These are phyloP conservation scores for Jamesozyma hellenica DNA, from an alignment of 805 yeast species.

Conservation along the genomic window DNA sequence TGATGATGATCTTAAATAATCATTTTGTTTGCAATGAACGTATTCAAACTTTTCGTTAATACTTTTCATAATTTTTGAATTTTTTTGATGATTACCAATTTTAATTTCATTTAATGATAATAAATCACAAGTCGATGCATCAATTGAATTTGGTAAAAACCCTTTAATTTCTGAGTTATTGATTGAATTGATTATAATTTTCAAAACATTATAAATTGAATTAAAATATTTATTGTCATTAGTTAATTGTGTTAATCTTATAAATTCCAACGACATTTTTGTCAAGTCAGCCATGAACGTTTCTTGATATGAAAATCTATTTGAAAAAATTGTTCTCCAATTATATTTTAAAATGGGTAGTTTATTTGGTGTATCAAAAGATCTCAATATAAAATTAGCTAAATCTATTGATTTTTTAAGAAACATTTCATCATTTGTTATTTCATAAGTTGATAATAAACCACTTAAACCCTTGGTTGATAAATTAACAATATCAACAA, in stretches of 20 bases:
- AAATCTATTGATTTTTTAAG: constrained; percentile 34
- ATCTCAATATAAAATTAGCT: constrained; percentile 40
- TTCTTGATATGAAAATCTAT: constrained; percentile 31
- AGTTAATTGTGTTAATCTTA: constrained; percentile 43
- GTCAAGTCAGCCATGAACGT: constrained; percentile 39
- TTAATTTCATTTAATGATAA: constrained; percentile 23
- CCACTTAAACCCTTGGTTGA: constrained; percentile 41
- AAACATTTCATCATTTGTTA: constrained; percentile 32
- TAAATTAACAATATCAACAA: constrained; percentile 41
- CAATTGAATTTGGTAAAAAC: constrained; percentile 36
- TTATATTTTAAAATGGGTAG: constrained; percentile 40
- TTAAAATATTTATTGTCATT: constrained; percentile 40
- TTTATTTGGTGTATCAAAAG: constrained; percentile 51
- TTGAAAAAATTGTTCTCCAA: constrained; percentile 32
- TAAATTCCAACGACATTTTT: constrained; percentile 42
- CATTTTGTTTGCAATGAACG: constrained; percentile 29
- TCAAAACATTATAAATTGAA: constrained; percentile 38
- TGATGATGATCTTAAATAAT: constrained; percentile 6
- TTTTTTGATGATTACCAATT: constrained; percentile 28
- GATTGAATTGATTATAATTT: constrained; percentile 29
- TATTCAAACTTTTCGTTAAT: constrained; percentile 23
- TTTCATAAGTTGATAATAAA: constrained; percentile 41
- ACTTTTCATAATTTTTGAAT: constrained; percentile 31
- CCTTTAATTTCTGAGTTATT: constrained; percentile 33
- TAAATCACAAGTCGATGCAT: constrained; percentile 42